Conservation (phyloP, 2,329 filamentous ascomycete species). For the Colletotrichum abscissum region DNA sequence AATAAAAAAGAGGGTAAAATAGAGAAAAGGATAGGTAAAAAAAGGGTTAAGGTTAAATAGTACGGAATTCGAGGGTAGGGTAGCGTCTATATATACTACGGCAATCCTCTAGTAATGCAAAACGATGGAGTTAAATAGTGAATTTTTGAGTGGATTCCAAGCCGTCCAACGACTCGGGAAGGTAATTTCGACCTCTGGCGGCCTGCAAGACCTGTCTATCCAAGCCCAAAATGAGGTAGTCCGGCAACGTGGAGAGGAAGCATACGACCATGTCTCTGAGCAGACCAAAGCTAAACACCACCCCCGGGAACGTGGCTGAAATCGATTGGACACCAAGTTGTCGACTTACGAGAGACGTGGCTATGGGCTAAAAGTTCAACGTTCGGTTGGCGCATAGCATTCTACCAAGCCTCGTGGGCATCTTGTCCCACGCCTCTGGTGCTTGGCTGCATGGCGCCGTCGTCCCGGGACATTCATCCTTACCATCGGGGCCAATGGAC, state of each 20-base stretch:
- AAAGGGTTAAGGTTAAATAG: no score
- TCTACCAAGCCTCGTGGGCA: neutral
- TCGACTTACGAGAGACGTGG: constrained; percentile 3
- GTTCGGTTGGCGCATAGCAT: neutral
- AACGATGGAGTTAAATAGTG: no score
- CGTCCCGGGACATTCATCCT: neutral
- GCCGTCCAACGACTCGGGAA: neutral
- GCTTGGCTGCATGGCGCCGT: neutral
- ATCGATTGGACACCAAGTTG: constrained; percentile 3
- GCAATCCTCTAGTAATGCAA: no score
- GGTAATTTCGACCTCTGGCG: neutral
- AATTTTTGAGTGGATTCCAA: no score
- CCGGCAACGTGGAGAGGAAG: neutral
- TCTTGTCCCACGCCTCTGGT: constrained; percentile 9
- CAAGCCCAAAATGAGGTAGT: neutral
- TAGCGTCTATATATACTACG: no score
- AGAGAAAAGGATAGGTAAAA: no score
- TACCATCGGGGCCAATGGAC: neutral
- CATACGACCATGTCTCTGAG: neutral
- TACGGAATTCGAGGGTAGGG: no score
- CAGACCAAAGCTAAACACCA: neutral
- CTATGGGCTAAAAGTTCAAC: neutral
- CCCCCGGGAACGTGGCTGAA: neutral
- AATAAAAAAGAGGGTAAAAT: no score
- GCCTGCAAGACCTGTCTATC: neutral